Evolutionary conservation across 2,329 filamentous ascomycete species (phyloP).

Genomic region (Aspergillus phoenicis): DNA sequence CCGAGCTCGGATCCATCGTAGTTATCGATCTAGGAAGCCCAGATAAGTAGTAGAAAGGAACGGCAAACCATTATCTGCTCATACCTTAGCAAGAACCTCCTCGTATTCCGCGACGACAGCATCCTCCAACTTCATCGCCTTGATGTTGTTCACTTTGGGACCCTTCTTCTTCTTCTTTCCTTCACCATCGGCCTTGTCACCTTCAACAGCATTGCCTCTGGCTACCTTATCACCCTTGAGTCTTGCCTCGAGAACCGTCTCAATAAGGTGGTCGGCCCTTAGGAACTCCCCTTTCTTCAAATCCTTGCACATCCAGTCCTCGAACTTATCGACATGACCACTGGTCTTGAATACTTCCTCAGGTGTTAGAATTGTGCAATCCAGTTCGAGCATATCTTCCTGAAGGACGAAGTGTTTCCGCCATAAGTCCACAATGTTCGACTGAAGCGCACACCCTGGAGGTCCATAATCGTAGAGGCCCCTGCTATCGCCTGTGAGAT

Average conservation of each 20-base stretch:
- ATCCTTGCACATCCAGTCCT: constrained; percentile 99
- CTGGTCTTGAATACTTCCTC: constrained; percentile 92
- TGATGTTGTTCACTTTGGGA: constrained; percentile 66
- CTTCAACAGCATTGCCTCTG: constrained; percentile 67
- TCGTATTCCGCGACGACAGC: constrained; percentile 85
- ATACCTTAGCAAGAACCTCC: constrained; percentile 69
- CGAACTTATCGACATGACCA: constrained; percentile 96
- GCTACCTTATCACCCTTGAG: constrained; percentile 92
- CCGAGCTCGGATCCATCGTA: constrained; percentile 85
- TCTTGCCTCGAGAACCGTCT: constrained; percentile 84
- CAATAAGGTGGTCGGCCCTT: constrained; percentile 92
- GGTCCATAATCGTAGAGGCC: constrained; percentile 94
- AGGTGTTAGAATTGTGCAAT: constrained; percentile 91
- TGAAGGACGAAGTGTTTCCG: constrained; percentile 90
- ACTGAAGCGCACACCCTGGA: constrained; percentile 80
- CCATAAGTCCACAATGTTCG: constrained; percentile 87
- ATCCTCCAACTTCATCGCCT: constrained; percentile 84
- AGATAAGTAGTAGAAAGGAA: too few relatives aligned
- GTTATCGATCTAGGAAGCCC: constrained; percentile 76
- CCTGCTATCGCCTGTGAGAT: constrained; percentile 66
- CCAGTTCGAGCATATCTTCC: constrained; percentile 94
- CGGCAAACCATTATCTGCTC: too few relatives aligned
- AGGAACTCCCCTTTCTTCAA: constrained; percentile 96
- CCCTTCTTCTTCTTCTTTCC: constrained; percentile 87
- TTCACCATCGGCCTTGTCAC: constrained; percentile 68